Percentiles rank a stretch among this genome's conserved stretches.
Conservation (phyloP, 371 early-diverging fungal genomes). For the Homolaphlyctis polyrhiza region DNA sequence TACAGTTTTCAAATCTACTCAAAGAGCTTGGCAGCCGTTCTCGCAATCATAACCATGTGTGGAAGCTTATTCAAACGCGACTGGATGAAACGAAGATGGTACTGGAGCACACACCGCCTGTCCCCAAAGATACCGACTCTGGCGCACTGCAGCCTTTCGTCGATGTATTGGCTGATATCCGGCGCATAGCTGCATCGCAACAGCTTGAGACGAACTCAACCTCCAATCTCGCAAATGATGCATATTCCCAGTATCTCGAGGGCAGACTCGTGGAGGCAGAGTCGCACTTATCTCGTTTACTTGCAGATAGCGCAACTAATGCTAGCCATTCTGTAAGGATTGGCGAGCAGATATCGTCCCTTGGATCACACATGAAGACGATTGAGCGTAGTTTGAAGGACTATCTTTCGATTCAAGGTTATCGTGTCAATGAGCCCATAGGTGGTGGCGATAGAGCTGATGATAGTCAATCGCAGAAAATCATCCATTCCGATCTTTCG, state of each 20-base stretch:
- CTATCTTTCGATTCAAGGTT: neutral
- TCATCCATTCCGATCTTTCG: too few species aligned
- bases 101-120: neutral
- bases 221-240: neutral
- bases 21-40: neutral
- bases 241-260: neutral
- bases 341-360: neutral
- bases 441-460: neutral
- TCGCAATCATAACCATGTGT: neutral
- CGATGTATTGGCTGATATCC: neutral
- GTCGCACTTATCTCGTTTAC: neutral
- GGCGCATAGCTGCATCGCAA: neutral
- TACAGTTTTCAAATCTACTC: neutral
- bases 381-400: neutral
- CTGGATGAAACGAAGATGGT: neutral
- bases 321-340: neutral
- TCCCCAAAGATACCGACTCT: too few species aligned
- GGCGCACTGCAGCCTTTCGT: too few species aligned
- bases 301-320: neutral
- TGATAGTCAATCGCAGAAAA: neutral
- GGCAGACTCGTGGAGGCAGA: slow-evolving; percentile 3
- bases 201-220: neutral
- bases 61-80: neutral
- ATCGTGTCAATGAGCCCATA: neutral
- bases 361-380: neutral